Percentiles rank a stretch among this genome's conserved stretches.
Evolutionary conservation across 371 early-diverging fungal species (phyloP).

Genomic region (Rhizopus delemar): DNA sequence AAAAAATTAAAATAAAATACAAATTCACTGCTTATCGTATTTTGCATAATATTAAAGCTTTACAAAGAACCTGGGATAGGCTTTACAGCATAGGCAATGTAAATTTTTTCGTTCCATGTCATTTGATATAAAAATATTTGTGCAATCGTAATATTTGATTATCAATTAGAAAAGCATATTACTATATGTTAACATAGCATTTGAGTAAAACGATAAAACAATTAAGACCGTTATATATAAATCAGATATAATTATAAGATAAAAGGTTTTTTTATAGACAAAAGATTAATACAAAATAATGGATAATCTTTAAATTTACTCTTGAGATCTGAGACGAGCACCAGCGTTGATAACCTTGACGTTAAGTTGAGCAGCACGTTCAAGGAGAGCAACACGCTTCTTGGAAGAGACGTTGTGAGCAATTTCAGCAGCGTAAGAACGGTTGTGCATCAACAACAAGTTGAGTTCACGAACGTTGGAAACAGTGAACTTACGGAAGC

Average conservation of each 20-base stretch:
- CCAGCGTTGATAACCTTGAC: constrained; percentile 97
- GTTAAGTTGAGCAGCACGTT: constrained; percentile 97
- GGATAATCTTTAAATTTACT: constrained; percentile 52
- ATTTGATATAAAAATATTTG: too few species aligned
- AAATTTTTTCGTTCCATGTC: too few species aligned
- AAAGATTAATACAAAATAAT: not conserved
- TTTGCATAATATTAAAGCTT: too few species aligned
- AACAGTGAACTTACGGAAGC: constrained; percentile 98
- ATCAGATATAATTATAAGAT: not conserved
- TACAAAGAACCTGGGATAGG: too few species aligned
- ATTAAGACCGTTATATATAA: not conserved
- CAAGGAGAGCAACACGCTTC: constrained; percentile 96
- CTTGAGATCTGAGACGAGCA: constrained; percentile 93
- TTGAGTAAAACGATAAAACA: too few species aligned
- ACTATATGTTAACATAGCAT: too few species aligned
- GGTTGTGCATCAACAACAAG: constrained; percentile 98
- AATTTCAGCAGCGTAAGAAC: constrained; percentile 98
- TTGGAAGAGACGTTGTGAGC: constrained; percentile 97
- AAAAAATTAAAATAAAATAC: too few species aligned
- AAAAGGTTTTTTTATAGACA: not conserved
- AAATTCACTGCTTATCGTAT: too few species aligned
- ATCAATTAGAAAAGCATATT: too few species aligned
- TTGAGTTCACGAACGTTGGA: constrained; percentile 96
- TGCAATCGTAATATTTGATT: too few species aligned
- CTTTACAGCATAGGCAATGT: too few species aligned